These are phyloP conservation scores for Brassica cretica DNA, from an alignment of 345 rosid species.

Conservation along the genomic window DNA sequence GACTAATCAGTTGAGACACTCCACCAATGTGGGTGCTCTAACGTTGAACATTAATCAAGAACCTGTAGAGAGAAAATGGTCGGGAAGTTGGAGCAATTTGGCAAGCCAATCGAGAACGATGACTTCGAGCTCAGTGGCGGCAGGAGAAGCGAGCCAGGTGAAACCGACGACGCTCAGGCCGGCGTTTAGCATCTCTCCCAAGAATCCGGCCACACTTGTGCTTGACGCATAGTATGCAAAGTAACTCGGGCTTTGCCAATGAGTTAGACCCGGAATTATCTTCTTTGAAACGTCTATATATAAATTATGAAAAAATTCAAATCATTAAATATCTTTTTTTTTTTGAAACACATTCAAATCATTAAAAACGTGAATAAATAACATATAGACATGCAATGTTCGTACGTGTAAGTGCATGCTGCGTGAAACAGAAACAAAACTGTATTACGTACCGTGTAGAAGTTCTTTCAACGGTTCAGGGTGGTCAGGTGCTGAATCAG, in stretches of 20 bases:
- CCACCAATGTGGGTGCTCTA: neutral
- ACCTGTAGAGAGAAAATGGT: conserved; percentile 74
- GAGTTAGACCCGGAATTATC: conserved; percentile 39
- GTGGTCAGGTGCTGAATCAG: conserved; percentile 38
- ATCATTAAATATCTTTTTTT: neutral
- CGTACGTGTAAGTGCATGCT: neutral
- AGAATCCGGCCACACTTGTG: conserved; percentile 36
- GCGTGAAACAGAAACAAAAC: neutral
- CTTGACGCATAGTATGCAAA: conserved; percentile 37
- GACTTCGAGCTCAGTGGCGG: conserved; percentile 38
- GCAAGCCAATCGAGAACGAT: conserved; percentile 85
- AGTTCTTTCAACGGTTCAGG: conserved; percentile 29
- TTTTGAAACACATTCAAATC: too few relatives aligned
- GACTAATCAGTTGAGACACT: neutral
- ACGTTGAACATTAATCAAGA: neutral
- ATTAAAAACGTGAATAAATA: neutral
- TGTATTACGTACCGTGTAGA: conserved; percentile 20
- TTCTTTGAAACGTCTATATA: conserved; percentile 23
- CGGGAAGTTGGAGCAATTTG: conserved; percentile 70
- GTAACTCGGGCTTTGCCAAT: conserved; percentile 39
- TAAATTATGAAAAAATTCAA: neutral
- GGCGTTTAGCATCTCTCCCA: conserved; percentile 36
- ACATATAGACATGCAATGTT: neutral
- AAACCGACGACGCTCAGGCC: conserved; percentile 35
- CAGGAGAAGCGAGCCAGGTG: conserved; percentile 35